Evolutionary conservation across 192 early-diverging fungal species (phyloP).

Genomic region (Mortierella hygrophila): DNA sequence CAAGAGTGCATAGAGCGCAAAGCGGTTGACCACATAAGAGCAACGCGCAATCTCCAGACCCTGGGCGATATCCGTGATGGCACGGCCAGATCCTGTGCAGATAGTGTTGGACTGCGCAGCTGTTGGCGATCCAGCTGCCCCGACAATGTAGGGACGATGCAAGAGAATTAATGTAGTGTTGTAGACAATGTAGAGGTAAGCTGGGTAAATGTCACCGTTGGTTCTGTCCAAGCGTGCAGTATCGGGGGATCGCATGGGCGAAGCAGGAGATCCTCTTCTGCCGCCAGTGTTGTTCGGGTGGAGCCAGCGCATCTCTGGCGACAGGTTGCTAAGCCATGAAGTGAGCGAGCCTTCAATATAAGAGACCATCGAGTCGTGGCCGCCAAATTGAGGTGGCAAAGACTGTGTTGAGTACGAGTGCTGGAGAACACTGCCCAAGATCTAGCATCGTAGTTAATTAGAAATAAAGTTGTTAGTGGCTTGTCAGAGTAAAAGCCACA

Average conservation of each 20-base stretch:
- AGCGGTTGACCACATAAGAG: slow-evolving; percentile 44
- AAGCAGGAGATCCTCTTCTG: slow-evolving; percentile 20
- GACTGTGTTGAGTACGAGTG: slow-evolving; percentile 54
- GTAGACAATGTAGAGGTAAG: slow-evolving; percentile 55
- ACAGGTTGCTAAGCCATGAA: slow-evolving; percentile 46
- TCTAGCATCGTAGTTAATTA: slow-evolving; percentile 1
- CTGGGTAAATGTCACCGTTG: slow-evolving; percentile 42
- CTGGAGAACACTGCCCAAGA: slow-evolving; percentile 47
- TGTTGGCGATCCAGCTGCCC: slow-evolving; percentile 48
- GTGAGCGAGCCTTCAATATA: slow-evolving; percentile 54
- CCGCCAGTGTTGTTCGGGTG: slow-evolving; percentile 18
- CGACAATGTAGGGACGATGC: slow-evolving; percentile 65
- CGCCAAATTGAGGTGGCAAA: slow-evolving; percentile 48
- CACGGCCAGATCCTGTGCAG: slow-evolving; percentile 47
- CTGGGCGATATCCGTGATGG: slow-evolving; percentile 53
- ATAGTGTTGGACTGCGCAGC: slow-evolving; percentile 52
- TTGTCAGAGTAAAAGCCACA: neutral
- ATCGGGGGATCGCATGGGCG: slow-evolving; percentile 24
- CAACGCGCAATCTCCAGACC: slow-evolving; percentile 36
- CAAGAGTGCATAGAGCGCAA: slow-evolving; percentile 49
- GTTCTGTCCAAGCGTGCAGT: slow-evolving; percentile 13
- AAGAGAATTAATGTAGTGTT: slow-evolving; percentile 60
- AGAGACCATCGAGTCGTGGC: slow-evolving; percentile 51
- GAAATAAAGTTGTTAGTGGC: neutral
- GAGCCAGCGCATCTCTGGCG: slow-evolving; percentile 51